phyloP scores from a whole-genome alignment of 2,329 filamentous ascomycete species.

The Incumbomyces lentus region DNA sequence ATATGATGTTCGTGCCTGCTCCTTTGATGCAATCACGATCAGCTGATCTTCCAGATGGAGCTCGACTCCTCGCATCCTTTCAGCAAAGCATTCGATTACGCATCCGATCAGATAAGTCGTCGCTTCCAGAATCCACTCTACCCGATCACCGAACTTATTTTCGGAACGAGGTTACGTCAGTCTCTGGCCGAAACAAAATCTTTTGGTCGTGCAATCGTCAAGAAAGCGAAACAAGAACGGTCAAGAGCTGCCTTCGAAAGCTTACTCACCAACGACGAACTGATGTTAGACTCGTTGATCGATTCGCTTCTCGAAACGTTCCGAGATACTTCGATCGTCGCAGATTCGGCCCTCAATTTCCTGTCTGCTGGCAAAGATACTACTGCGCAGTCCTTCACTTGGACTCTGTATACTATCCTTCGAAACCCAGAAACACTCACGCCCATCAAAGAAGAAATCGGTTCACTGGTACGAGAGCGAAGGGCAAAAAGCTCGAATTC shows the following conservation, averaged over 20 bases:
- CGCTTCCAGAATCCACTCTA: constrained; percentile 58
- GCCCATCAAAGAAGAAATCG: constrained; percentile 13
- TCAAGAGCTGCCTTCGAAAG: constrained; percentile 14
- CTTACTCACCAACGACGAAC: constrained; percentile 10
- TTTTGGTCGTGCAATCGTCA: constrained; percentile 49
- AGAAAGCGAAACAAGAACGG: constrained; percentile 38
- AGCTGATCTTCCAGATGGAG: constrained; percentile 41
- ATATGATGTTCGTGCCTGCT: constrained; percentile 40
- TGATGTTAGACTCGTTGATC: constrained; percentile 45
- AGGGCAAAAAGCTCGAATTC: background rate
- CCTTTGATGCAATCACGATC: background rate
- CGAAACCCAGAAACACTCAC: constrained; percentile 31
- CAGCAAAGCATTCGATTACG: constrained; percentile 51
- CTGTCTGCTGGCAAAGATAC: constrained; percentile 56
- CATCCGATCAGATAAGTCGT: constrained; percentile 49
- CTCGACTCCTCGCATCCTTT: constrained; percentile 54
- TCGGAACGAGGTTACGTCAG: constrained; percentile 38
- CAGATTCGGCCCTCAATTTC: constrained; percentile 56
- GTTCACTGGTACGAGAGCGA: constrained; percentile 10
- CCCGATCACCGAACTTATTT: constrained; percentile 47
- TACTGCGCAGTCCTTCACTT: constrained; percentile 54
- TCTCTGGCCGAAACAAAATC: constrained; percentile 42
- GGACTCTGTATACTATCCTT: constrained; percentile 53
- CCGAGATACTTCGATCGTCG: constrained; percentile 44
- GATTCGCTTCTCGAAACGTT: constrained; percentile 51